Conservation (phyloP, 176 grass and related monocot genomes). For the Panicum miliaceum region DNA sequence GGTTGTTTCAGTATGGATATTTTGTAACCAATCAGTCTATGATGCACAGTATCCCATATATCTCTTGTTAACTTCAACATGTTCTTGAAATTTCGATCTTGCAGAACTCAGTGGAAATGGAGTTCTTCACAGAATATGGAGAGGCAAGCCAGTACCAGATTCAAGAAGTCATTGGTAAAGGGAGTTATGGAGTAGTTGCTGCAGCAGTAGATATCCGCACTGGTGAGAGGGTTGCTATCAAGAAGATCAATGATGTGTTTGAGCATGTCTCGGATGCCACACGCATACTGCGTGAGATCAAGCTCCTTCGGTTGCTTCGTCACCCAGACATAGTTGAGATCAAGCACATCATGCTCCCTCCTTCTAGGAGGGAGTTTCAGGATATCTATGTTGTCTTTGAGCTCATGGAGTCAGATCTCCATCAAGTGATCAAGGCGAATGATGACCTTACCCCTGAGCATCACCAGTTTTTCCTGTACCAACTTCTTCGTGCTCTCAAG, state of each 20-base stretch:
- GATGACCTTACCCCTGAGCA: slow-evolving; percentile 90
- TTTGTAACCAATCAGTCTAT: background rate
- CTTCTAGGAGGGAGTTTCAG: slow-evolving; percentile 85
- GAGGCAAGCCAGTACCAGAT: slow-evolving; percentile 88
- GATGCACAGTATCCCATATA: background rate
- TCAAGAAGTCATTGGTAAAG: slow-evolving; percentile 91
- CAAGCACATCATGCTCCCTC: slow-evolving; percentile 94
- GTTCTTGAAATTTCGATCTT: slow-evolving; percentile 29
- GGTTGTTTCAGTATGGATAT: background rate
- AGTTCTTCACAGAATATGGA: slow-evolving; percentile 92
- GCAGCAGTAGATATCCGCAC: slow-evolving; percentile 81
- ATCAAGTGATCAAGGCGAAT: slow-evolving; percentile 94
- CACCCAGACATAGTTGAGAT: slow-evolving; percentile 96
- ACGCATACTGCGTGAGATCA: slow-evolving; percentile 87
- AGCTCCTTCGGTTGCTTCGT: slow-evolving; percentile 77
- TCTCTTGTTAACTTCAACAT: slow-evolving; percentile 12
- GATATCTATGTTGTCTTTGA: slow-evolving; percentile 96
- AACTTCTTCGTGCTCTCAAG: slow-evolving; percentile 87
- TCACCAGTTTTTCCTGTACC: slow-evolving; percentile 91
- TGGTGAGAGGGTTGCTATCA: slow-evolving; percentile 84
- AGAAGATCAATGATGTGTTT: slow-evolving; percentile 99
- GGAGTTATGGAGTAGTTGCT: slow-evolving; percentile 91
- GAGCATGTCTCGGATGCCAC: slow-evolving; percentile 95
- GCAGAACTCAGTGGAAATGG: slow-evolving; percentile 67
- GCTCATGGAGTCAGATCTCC: slow-evolving; percentile 90